Percentiles rank a stretch among this genome's conserved stretches.
Evolutionary conservation across 306 rosid genomes (phyloP).

Genomic region (Cyamopsis tetragonoloba): DNA sequence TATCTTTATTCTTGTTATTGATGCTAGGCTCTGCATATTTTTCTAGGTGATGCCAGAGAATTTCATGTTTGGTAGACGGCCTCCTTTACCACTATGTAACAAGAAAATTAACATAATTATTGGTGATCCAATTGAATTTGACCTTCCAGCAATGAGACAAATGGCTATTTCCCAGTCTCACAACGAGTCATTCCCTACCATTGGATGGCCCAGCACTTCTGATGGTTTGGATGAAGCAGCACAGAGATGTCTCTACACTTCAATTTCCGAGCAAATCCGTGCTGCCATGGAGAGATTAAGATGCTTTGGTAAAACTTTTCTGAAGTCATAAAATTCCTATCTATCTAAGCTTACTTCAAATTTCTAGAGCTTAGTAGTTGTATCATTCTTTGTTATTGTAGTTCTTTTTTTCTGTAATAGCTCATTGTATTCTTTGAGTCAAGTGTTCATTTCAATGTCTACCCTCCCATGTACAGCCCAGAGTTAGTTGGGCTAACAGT

Average conservation of each 20-base stretch:
- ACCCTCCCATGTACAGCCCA: slow-evolving; percentile 15
- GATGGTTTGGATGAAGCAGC: slow-evolving; percentile 76
- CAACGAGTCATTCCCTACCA: slow-evolving; percentile 31
- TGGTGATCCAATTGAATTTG: slow-evolving; percentile 80
- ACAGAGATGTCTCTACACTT: slow-evolving; percentile 57
- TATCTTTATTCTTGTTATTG: slow-evolving; percentile 30
- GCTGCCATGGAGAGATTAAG: slow-evolving; percentile 65
- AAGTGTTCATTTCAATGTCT: too few relatives aligned
- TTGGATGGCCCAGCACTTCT: slow-evolving; percentile 60
- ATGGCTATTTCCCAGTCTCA: slow-evolving; percentile 52
- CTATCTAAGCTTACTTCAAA: background rate
- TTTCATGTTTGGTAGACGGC: slow-evolving; percentile 61
- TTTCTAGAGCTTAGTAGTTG: slow-evolving; percentile 5
- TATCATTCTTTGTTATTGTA: slow-evolving; percentile 26
- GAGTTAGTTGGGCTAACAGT: slow-evolving; percentile 25
- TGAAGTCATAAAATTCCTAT: slow-evolving; percentile 22
- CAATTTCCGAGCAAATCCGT: slow-evolving; percentile 66
- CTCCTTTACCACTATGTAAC: slow-evolving; percentile 68
- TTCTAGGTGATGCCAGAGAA: slow-evolving; percentile 90
- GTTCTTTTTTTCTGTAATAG: too few relatives aligned
- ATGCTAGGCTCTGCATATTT: slow-evolving; percentile 21
- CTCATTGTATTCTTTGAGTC: background rate
- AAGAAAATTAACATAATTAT: slow-evolving; percentile 62
- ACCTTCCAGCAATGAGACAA: slow-evolving; percentile 62
- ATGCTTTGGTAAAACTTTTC: slow-evolving; percentile 29